Evolutionary conservation across 1,284 basidiomycete genomes (phyloP), one percentile per base, ranked within the genome.

Genomic region (Rhodofomes roseus): DNA sequence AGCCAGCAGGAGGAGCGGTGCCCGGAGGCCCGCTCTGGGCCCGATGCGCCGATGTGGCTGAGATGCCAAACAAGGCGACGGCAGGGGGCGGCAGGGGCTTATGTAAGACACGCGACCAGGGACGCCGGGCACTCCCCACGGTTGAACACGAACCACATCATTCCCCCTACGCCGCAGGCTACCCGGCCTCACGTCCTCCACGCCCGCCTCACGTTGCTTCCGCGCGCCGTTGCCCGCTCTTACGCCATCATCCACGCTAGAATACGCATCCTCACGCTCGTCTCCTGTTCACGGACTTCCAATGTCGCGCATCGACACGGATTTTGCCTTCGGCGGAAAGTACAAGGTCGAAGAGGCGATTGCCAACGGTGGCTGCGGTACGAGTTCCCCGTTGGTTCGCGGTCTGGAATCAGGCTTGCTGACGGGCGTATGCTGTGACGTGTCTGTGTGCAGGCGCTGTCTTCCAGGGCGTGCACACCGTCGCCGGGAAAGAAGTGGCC

Each of bases 341-440:
- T 96, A 95, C 79, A 86, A 89, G 65, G 86, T 97, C 65, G 94
- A 95, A 70, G 93, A 96, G 76, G 95, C 96, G 82, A 95, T 97
- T 70, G 95, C 93, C 41, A 93, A 90, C 68, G 95, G 95, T 56
- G 95, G 94, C 54, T 96, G 95, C 76, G 93, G 94, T 93, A 59
- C 60, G 88, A 80, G 34, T 16, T 20, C 56, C 53, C 41, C 18
- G 29, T 36, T 55, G 36, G 58, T 59, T 5, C 31, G 52, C 27
- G 40, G 16, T 12, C 44, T 34, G 39, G 23, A 25, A 22, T 18
- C 16, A 4, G 43, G 27, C 52, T 20, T 44, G 27, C 43, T 54
- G 37, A 56, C 25, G 20, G 25, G 43, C 12, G 56, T 6, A 25
- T 14, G 48, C 20, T 39, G 52, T 44, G 25, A 44, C 9, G 51